These are phyloP conservation scores for Sarocladiaceae sp. DNA, from an alignment of 2,329 filamentous ascomycete genomes.

Conservation along the genomic window DNA sequence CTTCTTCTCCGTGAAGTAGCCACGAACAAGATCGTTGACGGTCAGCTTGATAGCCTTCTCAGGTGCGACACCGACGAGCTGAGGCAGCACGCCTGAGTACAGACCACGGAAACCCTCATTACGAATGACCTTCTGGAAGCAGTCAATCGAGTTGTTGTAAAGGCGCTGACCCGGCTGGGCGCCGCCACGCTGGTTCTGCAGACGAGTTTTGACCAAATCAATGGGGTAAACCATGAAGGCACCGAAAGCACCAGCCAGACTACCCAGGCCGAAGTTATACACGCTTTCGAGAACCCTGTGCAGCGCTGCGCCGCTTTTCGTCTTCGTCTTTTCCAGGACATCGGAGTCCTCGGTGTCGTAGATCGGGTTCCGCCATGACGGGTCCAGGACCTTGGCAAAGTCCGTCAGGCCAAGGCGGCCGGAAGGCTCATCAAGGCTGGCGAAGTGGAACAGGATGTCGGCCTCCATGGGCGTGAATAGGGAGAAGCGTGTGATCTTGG, in stretches of 20 bases:
- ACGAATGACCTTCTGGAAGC: slow-evolving; percentile 84
- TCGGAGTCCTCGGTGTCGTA: slow-evolving; percentile 46
- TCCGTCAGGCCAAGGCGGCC: slow-evolving; percentile 77
- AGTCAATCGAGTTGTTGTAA: slow-evolving; percentile 97
- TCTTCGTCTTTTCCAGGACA: slow-evolving; percentile 30
- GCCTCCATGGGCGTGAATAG: slow-evolving; percentile 98
- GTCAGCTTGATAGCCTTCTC: slow-evolving; percentile 99
- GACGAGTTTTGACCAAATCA: slow-evolving; percentile 94
- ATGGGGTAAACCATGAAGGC: slow-evolving; percentile 99
- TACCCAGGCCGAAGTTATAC: slow-evolving; percentile 89
- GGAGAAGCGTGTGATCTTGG: slow-evolving; percentile 86
- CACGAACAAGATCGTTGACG: slow-evolving; percentile 89
- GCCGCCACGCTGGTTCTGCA: slow-evolving; percentile 95
- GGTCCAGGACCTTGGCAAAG: slow-evolving; percentile 92
- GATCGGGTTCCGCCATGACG: slow-evolving; percentile 73
- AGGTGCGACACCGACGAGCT: slow-evolving; percentile 95
- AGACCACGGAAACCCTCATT: slow-evolving; percentile 89
- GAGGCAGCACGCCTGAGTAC: slow-evolving; percentile 91
- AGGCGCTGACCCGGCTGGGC: slow-evolving; percentile 77
- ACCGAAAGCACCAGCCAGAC: slow-evolving; percentile 90
- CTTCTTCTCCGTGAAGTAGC: slow-evolving; percentile 69
- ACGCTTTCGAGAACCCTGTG: slow-evolving; percentile 61
- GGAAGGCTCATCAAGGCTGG: slow-evolving; percentile 83
- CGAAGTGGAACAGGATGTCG: slow-evolving; percentile 98
- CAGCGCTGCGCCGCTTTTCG: slow-evolving; percentile 40